Conservation (phyloP, 306 rosid species). For the Castanea sativa region DNA sequence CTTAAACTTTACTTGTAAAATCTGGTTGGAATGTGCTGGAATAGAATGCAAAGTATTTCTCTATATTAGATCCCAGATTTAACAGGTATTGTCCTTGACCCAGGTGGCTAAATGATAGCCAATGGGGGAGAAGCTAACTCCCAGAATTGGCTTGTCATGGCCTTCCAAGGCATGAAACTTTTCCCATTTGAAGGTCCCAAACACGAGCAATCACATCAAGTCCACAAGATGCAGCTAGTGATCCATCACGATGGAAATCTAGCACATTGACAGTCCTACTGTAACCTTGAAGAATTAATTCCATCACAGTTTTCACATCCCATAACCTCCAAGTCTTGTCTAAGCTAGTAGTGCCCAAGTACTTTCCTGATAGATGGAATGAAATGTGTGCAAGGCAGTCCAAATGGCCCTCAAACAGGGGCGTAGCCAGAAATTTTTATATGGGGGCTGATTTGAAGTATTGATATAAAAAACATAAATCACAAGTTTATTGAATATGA, state of each 20-base stretch:
- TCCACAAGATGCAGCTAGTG: conserved; percentile 88
- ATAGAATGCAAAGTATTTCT: conserved; percentile 70
- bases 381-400: too few species aligned
- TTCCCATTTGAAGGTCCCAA: conserved; percentile 96
- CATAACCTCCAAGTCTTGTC: conserved; percentile 98
- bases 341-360: conserved; percentile 89
- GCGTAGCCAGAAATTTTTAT: too few species aligned
- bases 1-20: conserved; percentile 88
- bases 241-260: conserved; percentile 82
- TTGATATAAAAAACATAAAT: too few species aligned
- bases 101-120: conserved; percentile 91
- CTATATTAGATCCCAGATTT: conserved; percentile 91
- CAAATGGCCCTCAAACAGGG: too few species aligned
- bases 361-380: conserved; percentile 93
- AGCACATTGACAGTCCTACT: conserved; percentile 79
- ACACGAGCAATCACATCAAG: conserved; percentile 78
- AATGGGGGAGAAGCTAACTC: conserved; percentile 78
- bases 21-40: conserved; percentile 87
- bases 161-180: conserved; percentile 93
- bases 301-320: conserved; percentile 82
- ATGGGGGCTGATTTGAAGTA: too few species aligned
- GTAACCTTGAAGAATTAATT: conserved; percentile 94
- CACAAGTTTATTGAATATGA: too few species aligned
- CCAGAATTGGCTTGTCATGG: conserved; percentile 91
- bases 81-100: conserved; percentile 83